Conservation (phyloP, 192 early-diverging fungal species). For the Coemansia sp. region DNA sequence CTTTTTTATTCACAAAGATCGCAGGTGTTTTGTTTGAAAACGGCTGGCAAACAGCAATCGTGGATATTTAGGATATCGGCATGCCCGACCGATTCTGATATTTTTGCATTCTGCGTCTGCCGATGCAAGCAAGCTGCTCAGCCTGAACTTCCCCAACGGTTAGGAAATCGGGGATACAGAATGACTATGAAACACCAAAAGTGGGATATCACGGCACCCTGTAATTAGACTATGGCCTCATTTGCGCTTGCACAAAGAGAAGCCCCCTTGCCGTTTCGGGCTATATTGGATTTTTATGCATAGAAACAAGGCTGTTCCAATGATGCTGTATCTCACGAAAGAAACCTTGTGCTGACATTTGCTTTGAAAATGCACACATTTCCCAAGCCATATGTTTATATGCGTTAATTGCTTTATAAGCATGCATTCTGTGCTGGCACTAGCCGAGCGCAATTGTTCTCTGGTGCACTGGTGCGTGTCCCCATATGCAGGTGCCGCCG, state of each 20-base stretch:
- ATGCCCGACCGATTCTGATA: neutral
- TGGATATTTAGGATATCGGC: neutral
- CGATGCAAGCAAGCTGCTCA: neutral
- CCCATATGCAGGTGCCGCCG: neutral
- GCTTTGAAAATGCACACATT: neutral
- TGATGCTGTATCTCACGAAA: neutral
- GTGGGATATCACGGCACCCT: neutral
- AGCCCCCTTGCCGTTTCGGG: slow-evolving; percentile 4
- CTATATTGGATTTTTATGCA: slow-evolving; percentile 10
- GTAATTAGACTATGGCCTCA: neutral
- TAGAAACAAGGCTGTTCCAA: neutral
- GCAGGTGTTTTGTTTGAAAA: neutral
- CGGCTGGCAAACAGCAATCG: neutral
- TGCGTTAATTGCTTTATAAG: slow-evolving; percentile 10
- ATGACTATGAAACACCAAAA: neutral
- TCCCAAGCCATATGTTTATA: neutral
- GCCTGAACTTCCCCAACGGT: neutral
- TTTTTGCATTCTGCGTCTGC: neutral
- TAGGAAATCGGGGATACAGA: neutral
- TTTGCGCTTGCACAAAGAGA: neutral
- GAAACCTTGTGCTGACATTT: neutral
- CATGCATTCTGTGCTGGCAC: neutral
- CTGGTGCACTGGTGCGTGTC: slow-evolving; percentile 1
- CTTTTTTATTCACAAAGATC: neutral
- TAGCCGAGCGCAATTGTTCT: slow-evolving; percentile 9